Evolutionary conservation across 108 stramenopile genomes (phyloP).

Genomic region (Asterionellopsis glacialis): DNA sequence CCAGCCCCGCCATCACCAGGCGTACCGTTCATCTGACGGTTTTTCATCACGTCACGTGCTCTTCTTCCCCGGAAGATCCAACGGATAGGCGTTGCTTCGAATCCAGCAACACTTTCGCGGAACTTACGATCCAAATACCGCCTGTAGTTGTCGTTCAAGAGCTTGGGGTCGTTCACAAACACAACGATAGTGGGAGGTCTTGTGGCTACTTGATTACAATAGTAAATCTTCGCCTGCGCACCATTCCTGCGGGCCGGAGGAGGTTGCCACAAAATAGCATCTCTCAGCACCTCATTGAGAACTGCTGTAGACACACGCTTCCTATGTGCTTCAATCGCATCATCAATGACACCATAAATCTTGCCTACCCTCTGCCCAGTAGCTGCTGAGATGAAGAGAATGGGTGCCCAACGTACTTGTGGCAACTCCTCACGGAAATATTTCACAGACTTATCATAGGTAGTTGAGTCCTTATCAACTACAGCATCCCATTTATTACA

Average conservation of each 20-base stretch:
- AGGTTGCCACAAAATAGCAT: conserved; percentile 94
- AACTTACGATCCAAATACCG: conserved; percentile 95
- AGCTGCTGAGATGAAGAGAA: conserved; percentile 92
- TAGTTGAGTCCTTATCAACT: conserved; percentile 87
- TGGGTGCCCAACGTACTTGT: conserved; percentile 92
- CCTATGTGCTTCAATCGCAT: conserved; percentile 81
- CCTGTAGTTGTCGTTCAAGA: conserved; percentile 91
- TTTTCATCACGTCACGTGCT: conserved; percentile 72
- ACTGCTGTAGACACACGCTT: conserved; percentile 88
- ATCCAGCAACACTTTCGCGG: conserved; percentile 88
- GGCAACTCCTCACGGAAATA: conserved; percentile 87
- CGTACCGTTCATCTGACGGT: conserved; percentile 72
- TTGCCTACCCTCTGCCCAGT: conserved; percentile 95
- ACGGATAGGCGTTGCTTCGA: conserved; percentile 92
- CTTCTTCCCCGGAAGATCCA: conserved; percentile 93
- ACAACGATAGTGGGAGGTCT: conserved; percentile 93
- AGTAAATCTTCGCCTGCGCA: conserved; percentile 92
- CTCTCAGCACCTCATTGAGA: conserved; percentile 94
- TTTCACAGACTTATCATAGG: conserved; percentile 79
- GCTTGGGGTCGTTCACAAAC: conserved; percentile 91
- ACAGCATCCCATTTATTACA: conserved; percentile 99
- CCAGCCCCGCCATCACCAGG: conserved; percentile 82
- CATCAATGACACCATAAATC: conserved; percentile 85
- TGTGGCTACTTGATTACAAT: conserved; percentile 89
- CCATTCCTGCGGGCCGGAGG: conserved; percentile 87